These are phyloP conservation scores for Bauhinia variegata DNA, from an alignment of 306 rosid species.

Conservation along the genomic window DNA sequence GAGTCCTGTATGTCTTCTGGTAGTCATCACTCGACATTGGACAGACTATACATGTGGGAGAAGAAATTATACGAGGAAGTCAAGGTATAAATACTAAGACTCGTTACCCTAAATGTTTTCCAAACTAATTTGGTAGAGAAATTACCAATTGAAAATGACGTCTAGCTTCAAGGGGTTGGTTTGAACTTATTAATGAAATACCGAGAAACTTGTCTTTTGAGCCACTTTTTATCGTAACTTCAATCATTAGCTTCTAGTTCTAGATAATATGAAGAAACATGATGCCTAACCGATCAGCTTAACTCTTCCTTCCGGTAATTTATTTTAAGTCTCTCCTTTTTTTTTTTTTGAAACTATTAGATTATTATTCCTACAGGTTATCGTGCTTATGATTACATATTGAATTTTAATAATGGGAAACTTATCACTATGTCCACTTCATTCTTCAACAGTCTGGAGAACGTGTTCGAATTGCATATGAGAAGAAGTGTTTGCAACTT, in stretches of 20 bases:
- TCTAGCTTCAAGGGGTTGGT: background rate
- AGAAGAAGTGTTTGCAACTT: constrained; percentile 74
- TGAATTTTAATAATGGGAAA: constrained; percentile 22
- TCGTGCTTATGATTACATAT: constrained; percentile 30
- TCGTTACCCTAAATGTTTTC: constrained; percentile 1
- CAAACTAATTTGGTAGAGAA: background rate
- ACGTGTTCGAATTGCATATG: constrained; percentile 75
- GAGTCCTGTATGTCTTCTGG: constrained; percentile 58
- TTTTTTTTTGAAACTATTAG: background rate
- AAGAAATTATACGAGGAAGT: constrained; percentile 94
- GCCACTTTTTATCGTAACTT: background rate
- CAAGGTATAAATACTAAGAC: constrained; percentile 54
- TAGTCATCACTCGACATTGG: constrained; percentile 85
- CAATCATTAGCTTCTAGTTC: constrained; percentile 3
- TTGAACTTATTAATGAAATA: background rate
- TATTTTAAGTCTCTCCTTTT: background rate
- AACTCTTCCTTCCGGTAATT: background rate
- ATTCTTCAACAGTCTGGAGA: constrained; percentile 75
- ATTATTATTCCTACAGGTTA: background rate
- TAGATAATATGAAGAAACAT: constrained; percentile 18
- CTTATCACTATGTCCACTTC: constrained; percentile 33
- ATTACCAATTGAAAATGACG: background rate
- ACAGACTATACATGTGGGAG: constrained; percentile 89
- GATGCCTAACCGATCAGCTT: constrained; percentile 14
- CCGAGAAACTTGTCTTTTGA: too few relatives aligned